These are phyloP conservation scores for Cordyceps pruinosa DNA, from an alignment of 2,329 filamentous ascomycete genomes.

Conservation along the genomic window DNA sequence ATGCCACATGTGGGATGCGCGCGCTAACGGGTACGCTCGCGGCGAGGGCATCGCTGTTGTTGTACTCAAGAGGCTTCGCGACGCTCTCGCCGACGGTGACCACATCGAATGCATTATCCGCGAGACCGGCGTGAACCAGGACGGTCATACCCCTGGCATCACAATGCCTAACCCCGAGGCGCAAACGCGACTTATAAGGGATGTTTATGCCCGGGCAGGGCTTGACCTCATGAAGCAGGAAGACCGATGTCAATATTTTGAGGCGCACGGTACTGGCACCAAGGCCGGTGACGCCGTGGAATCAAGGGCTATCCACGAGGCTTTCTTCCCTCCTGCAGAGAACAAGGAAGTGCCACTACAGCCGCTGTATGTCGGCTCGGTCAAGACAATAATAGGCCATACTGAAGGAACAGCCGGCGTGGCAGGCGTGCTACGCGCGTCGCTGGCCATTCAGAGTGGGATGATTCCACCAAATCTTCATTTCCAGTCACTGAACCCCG, in stretches of 20 bases:
- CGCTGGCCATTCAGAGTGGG: slow-evolving; percentile 15
- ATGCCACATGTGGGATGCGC: slow-evolving; percentile 32
- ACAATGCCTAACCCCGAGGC: slow-evolving; percentile 44
- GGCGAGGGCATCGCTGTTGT: slow-evolving; percentile 49
- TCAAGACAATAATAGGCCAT: slow-evolving; percentile 25
- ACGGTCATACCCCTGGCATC: slow-evolving; percentile 47
- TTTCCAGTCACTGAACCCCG: slow-evolving; percentile 19
- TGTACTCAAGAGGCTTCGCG: slow-evolving; percentile 45
- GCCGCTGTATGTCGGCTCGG: slow-evolving; percentile 17
- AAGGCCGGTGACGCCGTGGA: slow-evolving; percentile 44
- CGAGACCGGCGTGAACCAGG: slow-evolving; percentile 43
- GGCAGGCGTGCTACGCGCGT: slow-evolving; percentile 22
- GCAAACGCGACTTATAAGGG: slow-evolving; percentile 29
- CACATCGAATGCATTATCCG: slow-evolving; percentile 42
- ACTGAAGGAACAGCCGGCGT: slow-evolving; percentile 23
- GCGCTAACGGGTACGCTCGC: slow-evolving; percentile 43
- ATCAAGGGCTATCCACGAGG: slow-evolving; percentile 26
- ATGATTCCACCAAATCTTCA: slow-evolving; percentile 20
- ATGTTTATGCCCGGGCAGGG: slow-evolving; percentile 21
- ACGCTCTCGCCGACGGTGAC: slow-evolving; percentile 46
- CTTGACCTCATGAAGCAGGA: slow-evolving; percentile 18
- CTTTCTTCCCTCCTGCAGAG: background rate
- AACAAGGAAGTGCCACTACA: background rate
- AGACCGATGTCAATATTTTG: slow-evolving; percentile 24
- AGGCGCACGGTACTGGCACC: slow-evolving; percentile 45